Base-by-base conservation (phyloP, 371 early-diverging fungal species). In the Lichtheimia ornata region DNA sequence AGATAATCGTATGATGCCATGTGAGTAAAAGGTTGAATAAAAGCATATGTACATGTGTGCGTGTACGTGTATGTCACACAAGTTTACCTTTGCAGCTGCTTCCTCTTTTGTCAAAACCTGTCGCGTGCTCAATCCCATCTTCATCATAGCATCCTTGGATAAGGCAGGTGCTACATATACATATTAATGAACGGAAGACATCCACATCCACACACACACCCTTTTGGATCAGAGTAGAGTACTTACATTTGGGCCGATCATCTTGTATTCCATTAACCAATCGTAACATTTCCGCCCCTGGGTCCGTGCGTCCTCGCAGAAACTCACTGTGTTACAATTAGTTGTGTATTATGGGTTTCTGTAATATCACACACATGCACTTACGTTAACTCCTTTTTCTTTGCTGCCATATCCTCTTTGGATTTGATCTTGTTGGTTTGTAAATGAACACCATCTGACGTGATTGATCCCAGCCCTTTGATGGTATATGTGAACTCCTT, bases 211-310 rank as follows among this genome's bases (percentile, higher is more conserved):
- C 5, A 49, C 54, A 17, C 7, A 0, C 45, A 35, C 12, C 14
- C 25, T 18, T 51, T 35, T 24, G 9, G 27, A 0, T 4, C 7
- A 11, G 4, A 2, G 35, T 35, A 11, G 50, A 4, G 50, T 28
- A 6, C 11, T 42, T 56, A 41, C 15, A 28, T 66, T 71, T 62
- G 59, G 59, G 54, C 25, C 47, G 40, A 56, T 69, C 70, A n/a
- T 72, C 70, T 42, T 66, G 43, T 28, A 79, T 75, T 5, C 76
- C 76, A 52, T 63, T 69, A 40, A 72, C 35, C 65, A 69, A 71
- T 54, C 79, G 63, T 42, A 79, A 61, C 71, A 73, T 75, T 56
- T 70, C 62, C 54, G 79, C 73, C 42, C 79, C 79, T 50, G 70
- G 62, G 60, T 78, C 79, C 27, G 54, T 65, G 51, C 62, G 67